Conservation (phyloP, 805 yeast genomes). For the Ogataea allantospora region DNA sequence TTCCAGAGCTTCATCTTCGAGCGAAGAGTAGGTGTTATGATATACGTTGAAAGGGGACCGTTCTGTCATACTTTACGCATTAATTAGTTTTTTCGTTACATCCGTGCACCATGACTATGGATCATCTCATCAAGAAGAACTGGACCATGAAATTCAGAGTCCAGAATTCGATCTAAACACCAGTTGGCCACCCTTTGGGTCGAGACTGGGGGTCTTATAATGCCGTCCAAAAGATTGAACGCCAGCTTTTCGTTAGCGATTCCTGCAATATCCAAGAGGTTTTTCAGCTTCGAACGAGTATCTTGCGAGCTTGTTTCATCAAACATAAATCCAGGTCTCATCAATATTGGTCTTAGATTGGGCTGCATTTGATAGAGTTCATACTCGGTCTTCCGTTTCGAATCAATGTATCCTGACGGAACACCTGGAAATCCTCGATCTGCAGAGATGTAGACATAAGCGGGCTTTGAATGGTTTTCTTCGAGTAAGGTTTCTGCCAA, state of each 20-base stretch:
- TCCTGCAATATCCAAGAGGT: constrained; percentile 42
- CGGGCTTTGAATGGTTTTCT: constrained; percentile 22
- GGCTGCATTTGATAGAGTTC: constrained; percentile 42
- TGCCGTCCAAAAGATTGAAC: constrained; percentile 42
- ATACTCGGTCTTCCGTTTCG: constrained; percentile 76
- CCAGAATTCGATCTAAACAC: constrained; percentile 53
- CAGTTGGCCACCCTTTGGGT: constrained; percentile 68
- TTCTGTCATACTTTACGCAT: background rate
- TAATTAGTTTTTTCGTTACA: background rate
- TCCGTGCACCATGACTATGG: constrained; percentile 8
- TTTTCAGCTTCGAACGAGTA: constrained; percentile 42
- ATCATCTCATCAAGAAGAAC: constrained; percentile 54
- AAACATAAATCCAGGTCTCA: constrained; percentile 84
- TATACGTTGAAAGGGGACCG: background rate
- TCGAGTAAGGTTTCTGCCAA: constrained; percentile 55
- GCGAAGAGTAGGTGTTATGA: constrained; percentile 4
- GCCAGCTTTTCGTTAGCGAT: constrained; percentile 44
- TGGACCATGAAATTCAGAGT: constrained; percentile 52
- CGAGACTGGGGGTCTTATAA: constrained; percentile 61
- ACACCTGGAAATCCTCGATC: constrained; percentile 66
- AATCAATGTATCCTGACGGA: constrained; percentile 67
- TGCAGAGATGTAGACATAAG: constrained; percentile 79
- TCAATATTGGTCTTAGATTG: constrained; percentile 56
- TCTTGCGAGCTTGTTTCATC: constrained; percentile 43
- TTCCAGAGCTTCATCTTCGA: constrained; percentile 6